Percentiles rank a stretch among this genome's conserved stretches.
Evolutionary conservation across 768 basidiomycete genomes (phyloP).

Genomic region (Galerina marginata): DNA sequence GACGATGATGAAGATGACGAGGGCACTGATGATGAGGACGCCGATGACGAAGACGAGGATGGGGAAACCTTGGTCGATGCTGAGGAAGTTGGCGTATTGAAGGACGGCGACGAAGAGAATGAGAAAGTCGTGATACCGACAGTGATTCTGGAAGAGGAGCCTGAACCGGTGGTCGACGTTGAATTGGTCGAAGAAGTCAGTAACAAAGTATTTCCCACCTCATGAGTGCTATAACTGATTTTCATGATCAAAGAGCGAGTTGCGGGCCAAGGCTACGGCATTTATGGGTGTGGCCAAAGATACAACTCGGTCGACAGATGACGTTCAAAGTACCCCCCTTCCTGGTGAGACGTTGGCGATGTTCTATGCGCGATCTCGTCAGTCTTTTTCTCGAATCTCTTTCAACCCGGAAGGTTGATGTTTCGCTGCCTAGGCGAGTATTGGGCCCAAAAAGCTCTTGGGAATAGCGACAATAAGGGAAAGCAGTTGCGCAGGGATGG

Average conservation of each 20-base stretch:
- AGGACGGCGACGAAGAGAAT: conserved; percentile 13
- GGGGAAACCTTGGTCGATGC: conserved; percentile 35
- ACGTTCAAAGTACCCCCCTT: conserved; percentile 73
- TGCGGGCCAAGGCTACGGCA: conserved; percentile 41
- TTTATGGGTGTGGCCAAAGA: conserved; percentile 71
- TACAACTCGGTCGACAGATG: conserved; percentile 65
- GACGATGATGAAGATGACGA: conserved; percentile 63
- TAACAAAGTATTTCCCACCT: background rate
- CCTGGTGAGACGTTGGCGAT: conserved; percentile 84
- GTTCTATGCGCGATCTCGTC: conserved; percentile 84
- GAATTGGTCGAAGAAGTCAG: too few relatives aligned
- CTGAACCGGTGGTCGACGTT: too few relatives aligned
- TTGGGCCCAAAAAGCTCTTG: conserved; percentile 79
- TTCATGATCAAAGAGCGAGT: conserved; percentile 27
- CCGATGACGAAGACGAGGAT: conserved; percentile 47
- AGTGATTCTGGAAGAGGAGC: background rate
- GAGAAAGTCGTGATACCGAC: background rate
- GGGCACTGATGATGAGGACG: conserved; percentile 46
- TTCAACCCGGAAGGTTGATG: background rate
- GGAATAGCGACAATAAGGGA: conserved; percentile 65
- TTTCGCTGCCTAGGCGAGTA: conserved; percentile 57
- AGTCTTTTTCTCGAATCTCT: conserved; percentile 30
- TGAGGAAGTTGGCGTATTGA: conserved; percentile 27
- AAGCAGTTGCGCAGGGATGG: conserved; percentile 81
- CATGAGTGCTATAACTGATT: background rate